Conservation (phyloP, 108 stramenopile genomes). For the Fragilaria crotonensis region DNA sequence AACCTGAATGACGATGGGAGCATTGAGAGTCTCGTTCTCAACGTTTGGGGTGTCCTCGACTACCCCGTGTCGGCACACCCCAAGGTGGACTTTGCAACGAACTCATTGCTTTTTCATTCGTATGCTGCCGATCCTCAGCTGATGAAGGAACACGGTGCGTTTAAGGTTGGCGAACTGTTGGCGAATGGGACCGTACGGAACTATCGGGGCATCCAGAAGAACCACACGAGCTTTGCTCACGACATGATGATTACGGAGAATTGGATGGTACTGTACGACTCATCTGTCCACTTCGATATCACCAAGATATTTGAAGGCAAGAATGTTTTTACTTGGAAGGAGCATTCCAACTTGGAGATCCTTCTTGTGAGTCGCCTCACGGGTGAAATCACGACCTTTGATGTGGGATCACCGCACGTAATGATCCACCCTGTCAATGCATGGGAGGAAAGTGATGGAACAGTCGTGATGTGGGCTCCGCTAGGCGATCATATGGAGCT, state of each 20-base stretch:
- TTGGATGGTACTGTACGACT: constrained; percentile 35
- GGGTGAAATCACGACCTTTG: constrained; percentile 15
- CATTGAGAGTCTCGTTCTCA: constrained; percentile 26
- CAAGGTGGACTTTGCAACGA: constrained; percentile 10
- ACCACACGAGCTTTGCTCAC: constrained; percentile 32
- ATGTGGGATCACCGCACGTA: constrained; percentile 26
- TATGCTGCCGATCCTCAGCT: constrained; percentile 25
- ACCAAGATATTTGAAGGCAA: background rate
- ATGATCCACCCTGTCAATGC: constrained; percentile 37
- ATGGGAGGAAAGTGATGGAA: constrained; percentile 35
- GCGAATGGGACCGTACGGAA: background rate
- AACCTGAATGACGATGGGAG: constrained; percentile 30
- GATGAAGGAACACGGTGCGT: constrained; percentile 25
- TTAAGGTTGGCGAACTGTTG: constrained; percentile 26
- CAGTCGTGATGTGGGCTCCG: constrained; percentile 32
- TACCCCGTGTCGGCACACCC: constrained; percentile 41
- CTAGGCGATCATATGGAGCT: constrained; percentile 20
- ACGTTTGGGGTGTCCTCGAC: constrained; percentile 11
- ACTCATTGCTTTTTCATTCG: constrained; percentile 33
- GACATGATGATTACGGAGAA: constrained; percentile 24
- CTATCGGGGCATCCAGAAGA: constrained; percentile 22
- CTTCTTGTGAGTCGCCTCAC: background rate
- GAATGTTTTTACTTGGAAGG: background rate
- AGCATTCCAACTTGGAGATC: background rate
- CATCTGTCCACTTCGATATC: constrained; percentile 28